Evolutionary conservation across 2,329 filamentous ascomycete species (phyloP), one percentile per base, ranked within the genome.

Genomic region (Fusarium mundagurra): DNA sequence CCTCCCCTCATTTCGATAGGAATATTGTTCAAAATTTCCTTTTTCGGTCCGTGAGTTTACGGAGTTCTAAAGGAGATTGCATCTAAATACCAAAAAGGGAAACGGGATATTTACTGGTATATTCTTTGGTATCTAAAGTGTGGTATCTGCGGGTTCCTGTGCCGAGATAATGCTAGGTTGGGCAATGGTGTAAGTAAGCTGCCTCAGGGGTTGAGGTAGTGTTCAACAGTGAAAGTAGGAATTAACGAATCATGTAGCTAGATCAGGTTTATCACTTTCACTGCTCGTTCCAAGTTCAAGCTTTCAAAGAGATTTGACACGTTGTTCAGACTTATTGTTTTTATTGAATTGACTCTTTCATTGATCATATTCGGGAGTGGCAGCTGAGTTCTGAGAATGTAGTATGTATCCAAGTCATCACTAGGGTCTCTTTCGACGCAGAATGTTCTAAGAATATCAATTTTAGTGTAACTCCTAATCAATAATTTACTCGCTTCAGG

Each of bases 101-200:
- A 64, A 41, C 34, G 10, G 27, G 24, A 54, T 11, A 4, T 27
- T 22, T 5, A 22, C 22, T 24, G n/a, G 11, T 24, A 12, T 27
- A 24, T 44, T 12, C 7, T 36, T 41, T 6, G 22, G 57, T 39
- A 18, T 14, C 27, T 39, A 9, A 20, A 34, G 36, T 31, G 36
- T 71, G 44, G 20, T 31, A 33, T n/a, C 16, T 5, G 16, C 71
- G 71, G 59, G 44, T 71, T 59, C 47, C 20, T 61, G 17, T 61
- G 22, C 67, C 67, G 59, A 71, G 41, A 33, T 58, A 27, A 34
- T 50, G 57, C 16, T 34, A 38, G 38, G 36, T 43, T 50, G 20
- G 38, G 16, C 27, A 4, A 8, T 41, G 27, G 38, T 72, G 34
- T 73, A 69, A 69, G 64, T 58, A 44, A 47, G 18, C n/a, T 47